Base-by-base conservation (phyloP, 768 basidiomycete species). In the Phylloporus sp. region DNA sequence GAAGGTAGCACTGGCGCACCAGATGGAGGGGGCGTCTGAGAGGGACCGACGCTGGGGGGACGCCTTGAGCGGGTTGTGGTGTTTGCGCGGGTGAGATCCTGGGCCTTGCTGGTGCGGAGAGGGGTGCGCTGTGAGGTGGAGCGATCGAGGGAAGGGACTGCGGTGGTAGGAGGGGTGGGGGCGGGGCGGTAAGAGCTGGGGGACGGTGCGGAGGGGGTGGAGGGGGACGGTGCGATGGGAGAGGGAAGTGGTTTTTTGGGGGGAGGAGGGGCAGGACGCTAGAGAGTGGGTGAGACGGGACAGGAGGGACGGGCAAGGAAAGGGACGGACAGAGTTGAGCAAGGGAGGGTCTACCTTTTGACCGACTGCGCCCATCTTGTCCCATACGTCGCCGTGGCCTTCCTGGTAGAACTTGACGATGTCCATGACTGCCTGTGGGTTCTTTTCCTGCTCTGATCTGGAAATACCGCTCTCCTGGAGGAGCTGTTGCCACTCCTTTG, bases 391-490 rank as follows among this genome's bases (percentile, higher is more conserved):
- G 48, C 80, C 79, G 50, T 82, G 78, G 28, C 86, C 81, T 67
- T 93, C 89, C 60, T 98, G 95, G 67, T 96, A 98, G 70, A 98
- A 97, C 61, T 94, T 93, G 66, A 99, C 95, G 53, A 98, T 95
- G 61, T 97, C 96, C 82, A 94, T 92, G 50, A 98, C 92, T 4
- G 92, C 92, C 69, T 96, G 86, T 0, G 96, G 96, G 61, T 98
- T 94, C 74, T 90, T 92, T 68, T 96, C 94, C 72, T 99, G 96
- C 69, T 99, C 93, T 20, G 72, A 76, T 58, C 87, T 81, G 31
- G 91, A 93, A 62, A 98, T 97, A 44, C 96, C 96, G 53, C 86
- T 90, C 66, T 97, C 93, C 67, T 91, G 90, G 38, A 99, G 69
- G 6, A 97, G 77, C 66, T 97, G 91, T 63, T 99, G 96, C 96